These are phyloP conservation scores for Conticribra weissflogii DNA, from an alignment of 108 stramenopile species.

Conservation along the genomic window DNA sequence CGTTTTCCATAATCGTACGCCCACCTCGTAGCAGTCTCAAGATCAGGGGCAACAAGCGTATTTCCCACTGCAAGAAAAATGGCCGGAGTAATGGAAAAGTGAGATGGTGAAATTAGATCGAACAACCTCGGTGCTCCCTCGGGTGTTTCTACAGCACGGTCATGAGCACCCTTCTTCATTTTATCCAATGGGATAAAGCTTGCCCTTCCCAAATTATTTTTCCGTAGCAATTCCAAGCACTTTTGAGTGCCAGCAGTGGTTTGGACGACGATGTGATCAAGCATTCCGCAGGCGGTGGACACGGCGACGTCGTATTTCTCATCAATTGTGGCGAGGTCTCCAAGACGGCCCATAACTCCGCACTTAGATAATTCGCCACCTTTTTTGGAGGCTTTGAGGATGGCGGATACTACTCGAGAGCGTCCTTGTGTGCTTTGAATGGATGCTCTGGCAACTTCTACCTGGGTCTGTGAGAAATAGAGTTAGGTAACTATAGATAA, in stretches of 20 bases:
- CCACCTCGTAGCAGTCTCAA: slow-evolving; percentile 90
- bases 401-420: slow-evolving; percentile 74
- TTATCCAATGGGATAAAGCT: slow-evolving; percentile 95
- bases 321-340: slow-evolving; percentile 92
- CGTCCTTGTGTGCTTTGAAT: slow-evolving; percentile 59
- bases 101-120: slow-evolving; percentile 81
- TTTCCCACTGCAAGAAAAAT: slow-evolving; percentile 93
- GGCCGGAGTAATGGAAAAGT: slow-evolving; percentile 85
- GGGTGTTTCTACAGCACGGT: slow-evolving; percentile 83
- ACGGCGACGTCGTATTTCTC: slow-evolving; percentile 96
- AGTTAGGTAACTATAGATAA: too few relatives aligned
- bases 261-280: slow-evolving; percentile 97
- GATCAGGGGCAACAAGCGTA: slow-evolving; percentile 96
- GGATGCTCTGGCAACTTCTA: slow-evolving; percentile 80
- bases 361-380: slow-evolving; percentile 83
- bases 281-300: slow-evolving; percentile 92
- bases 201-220: slow-evolving; percentile 93
- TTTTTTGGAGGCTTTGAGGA: slow-evolving; percentile 84
- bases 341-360: slow-evolving; percentile 94
- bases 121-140: slow-evolving; percentile 91
- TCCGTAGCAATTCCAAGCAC: slow-evolving; percentile 91
- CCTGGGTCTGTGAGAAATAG: slow-evolving; percentile 51
- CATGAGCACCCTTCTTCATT: slow-evolving; percentile 90
- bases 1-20: slow-evolving; percentile 92
- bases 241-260: slow-evolving; percentile 93